Evolutionary conservation across 140 eudicot species (phyloP).

Genomic region (Anethum foeniculum): DNA sequence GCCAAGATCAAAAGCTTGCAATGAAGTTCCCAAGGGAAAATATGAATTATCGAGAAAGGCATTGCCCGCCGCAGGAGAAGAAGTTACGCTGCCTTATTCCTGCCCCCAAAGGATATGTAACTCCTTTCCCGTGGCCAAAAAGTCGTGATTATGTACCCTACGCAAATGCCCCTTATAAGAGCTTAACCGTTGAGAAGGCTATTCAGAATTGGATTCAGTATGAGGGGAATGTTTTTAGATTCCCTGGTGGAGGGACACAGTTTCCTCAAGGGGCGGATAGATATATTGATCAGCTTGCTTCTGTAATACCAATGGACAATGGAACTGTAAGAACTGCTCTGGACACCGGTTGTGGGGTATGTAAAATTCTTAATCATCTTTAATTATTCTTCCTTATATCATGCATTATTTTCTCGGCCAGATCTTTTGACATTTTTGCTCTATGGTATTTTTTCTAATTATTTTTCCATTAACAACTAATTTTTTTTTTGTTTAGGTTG

Average conservation of each 20-base stretch:
- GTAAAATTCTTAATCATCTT: constrained; percentile 16
- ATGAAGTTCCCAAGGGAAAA: constrained; percentile 64
- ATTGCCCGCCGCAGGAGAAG: constrained; percentile 59
- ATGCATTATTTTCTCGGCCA: neutral
- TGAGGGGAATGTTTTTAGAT: constrained; percentile 70
- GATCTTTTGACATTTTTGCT: neutral
- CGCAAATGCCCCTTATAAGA: constrained; percentile 78
- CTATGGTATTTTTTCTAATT: neutral
- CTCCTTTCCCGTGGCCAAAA: constrained; percentile 83
- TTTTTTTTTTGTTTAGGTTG: constrained; percentile 42
- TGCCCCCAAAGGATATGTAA: constrained; percentile 76
- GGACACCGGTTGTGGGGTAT: constrained; percentile 91
- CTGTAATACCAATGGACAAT: constrained; percentile 65
- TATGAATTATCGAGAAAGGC: constrained; percentile 71
- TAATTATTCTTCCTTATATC: neutral
- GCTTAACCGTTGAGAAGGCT: constrained; percentile 82
- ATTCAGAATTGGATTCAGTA: constrained; percentile 83
- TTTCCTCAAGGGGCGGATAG: constrained; percentile 85
- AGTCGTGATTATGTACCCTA: constrained; percentile 75
- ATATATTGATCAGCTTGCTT: constrained; percentile 77
- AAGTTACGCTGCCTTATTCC: constrained; percentile 67
- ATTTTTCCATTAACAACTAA: neutral
- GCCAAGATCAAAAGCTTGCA: constrained; percentile 70
- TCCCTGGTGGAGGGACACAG: constrained; percentile 85
- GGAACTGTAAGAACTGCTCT: constrained; percentile 76